Evolutionary conservation across 2,329 filamentous ascomycete genomes (phyloP).

Genomic region (Diaporthe citrichinensis): DNA sequence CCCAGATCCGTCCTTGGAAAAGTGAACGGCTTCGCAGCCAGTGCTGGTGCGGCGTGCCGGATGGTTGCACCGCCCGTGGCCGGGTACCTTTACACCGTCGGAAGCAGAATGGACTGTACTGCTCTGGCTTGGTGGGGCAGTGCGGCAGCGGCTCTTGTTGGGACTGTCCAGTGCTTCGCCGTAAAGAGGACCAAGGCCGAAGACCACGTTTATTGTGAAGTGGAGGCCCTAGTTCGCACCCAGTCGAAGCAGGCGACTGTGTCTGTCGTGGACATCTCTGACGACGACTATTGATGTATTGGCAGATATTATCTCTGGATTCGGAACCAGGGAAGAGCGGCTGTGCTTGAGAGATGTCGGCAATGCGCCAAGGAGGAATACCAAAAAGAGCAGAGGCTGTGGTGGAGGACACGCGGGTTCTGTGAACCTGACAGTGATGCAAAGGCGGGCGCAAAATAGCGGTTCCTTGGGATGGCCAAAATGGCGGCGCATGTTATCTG

Average conservation of each 20-base stretch:
- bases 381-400: background rate
- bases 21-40: constrained; percentile 77
- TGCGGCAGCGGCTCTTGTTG: constrained; percentile 67
- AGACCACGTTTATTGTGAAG: constrained; percentile 34
- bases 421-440: background rate
- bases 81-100: constrained; percentile 74
- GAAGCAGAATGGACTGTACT: constrained; percentile 70
- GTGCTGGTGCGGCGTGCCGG: constrained; percentile 75
- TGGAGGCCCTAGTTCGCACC: constrained; percentile 33
- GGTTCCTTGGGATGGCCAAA: background rate
- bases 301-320: no score
- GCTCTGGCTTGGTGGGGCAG: constrained; percentile 76
- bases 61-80: constrained; percentile 77
- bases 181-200: constrained; percentile 54
- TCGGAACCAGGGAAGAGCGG: background rate
- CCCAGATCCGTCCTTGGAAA: constrained; percentile 71
- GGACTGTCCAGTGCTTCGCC: constrained; percentile 72
- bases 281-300: constrained; percentile 22
- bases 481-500: background rate
- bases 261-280: constrained; percentile 24
- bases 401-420: background rate
- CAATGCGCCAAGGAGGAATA: background rate
- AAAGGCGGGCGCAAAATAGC: background rate
- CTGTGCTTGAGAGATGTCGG: background rate
- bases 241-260: constrained; percentile 34